Base-by-base conservation (phyloP, 2,329 filamentous ascomycete genomes). In the Dactylonectria macrodidyma region DNA sequence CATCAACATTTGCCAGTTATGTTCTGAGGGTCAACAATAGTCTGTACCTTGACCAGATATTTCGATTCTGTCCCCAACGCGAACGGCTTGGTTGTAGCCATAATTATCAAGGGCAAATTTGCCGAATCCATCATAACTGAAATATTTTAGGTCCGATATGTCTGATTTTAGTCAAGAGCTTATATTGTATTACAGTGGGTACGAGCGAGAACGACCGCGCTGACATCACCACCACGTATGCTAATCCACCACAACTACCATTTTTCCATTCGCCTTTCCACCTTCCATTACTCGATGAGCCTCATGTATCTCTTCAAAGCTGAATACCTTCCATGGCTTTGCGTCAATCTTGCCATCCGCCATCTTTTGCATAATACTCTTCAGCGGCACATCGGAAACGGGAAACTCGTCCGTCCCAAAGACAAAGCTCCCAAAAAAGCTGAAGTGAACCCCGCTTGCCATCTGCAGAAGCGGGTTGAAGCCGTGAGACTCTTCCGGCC, bases 381-480 rank as follows among this genome's bases (percentile, higher is more conserved):
- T 77, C 36, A 84, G 66, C 6, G 81, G 82, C n/a, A 84, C 77
- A 22, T 73, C 75, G 0, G 78, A 79, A 34, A 84, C 56, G 7
- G 82, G 79, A 57, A 83, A 84, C 16, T 78, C 81, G 0, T 69
- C 66, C 2, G 59, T 76, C 5, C 78, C 81, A 41, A 84, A 73
- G 3, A 80, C 79, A 58, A 79, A 80, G 65, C 82, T 84, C 6
- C 80, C 78, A 70, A 84, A 85, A 34, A 85, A 76, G 65, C 79
- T 84, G 63, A 85, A 83, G 65, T 85, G 82, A n/a, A 85, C 81
- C 0, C 82, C 83, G 24, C 78, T 77, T 16, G 78, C 77, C 83
- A 85, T 85, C 72, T 85, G 77, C 7, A 84, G 51, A 69, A 85
- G 77, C 2, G 82, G 83, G 66, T 84, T 84, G 72, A 84, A 81